phyloP scores from a whole-genome alignment of 805 yeast genomes.

The Kuraishia molischiana region DNA sequence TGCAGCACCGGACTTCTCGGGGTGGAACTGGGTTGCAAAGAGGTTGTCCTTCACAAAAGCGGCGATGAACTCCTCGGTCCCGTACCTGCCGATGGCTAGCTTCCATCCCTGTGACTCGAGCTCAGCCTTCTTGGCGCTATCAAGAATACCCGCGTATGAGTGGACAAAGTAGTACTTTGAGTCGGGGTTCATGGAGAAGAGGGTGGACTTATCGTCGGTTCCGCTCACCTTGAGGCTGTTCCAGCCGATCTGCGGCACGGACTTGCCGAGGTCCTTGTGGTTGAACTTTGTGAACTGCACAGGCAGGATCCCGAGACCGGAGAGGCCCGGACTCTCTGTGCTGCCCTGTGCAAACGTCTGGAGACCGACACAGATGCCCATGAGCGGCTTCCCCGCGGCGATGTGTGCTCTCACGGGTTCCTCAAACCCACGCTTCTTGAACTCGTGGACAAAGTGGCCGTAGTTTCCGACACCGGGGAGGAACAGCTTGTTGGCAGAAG shows the following conservation, averaged over 20 bases:
- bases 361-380: slow-evolving; percentile 97
- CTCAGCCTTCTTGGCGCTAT: slow-evolving; percentile 21
- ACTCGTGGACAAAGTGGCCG: slow-evolving; percentile 81
- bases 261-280: slow-evolving; percentile 35
- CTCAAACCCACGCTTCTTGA: slow-evolving; percentile 51
- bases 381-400: slow-evolving; percentile 68
- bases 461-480: slow-evolving; percentile 97
- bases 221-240: slow-evolving; percentile 28
- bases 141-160: slow-evolving; percentile 75
- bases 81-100: slow-evolving; percentile 64
- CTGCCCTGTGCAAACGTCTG: slow-evolving; percentile 75
- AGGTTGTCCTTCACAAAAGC: slow-evolving; percentile 70
- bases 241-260: slow-evolving; percentile 99
- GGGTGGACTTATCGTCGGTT: slow-evolving; percentile 13
- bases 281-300: slow-evolving; percentile 54
- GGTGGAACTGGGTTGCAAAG: slow-evolving; percentile 97
- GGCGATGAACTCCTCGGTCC: slow-evolving; percentile 72
- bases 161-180: slow-evolving; percentile 91
- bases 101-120: slow-evolving; percentile 49
- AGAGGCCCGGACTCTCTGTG: slow-evolving; percentile 52
- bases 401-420: slow-evolving; percentile 61
- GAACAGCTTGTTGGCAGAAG: slow-evolving; percentile 47
- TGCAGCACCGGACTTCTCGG: slow-evolving; percentile 94
- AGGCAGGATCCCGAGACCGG: slow-evolving; percentile 53
- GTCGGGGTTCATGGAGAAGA: slow-evolving; percentile 57